A percentile compares a stretch with the other conserved stretches of the same genome.
phyloP scores from a whole-genome alignment of 2,329 filamentous ascomycete genomes.

The Hypoxylon sp. region DNA sequence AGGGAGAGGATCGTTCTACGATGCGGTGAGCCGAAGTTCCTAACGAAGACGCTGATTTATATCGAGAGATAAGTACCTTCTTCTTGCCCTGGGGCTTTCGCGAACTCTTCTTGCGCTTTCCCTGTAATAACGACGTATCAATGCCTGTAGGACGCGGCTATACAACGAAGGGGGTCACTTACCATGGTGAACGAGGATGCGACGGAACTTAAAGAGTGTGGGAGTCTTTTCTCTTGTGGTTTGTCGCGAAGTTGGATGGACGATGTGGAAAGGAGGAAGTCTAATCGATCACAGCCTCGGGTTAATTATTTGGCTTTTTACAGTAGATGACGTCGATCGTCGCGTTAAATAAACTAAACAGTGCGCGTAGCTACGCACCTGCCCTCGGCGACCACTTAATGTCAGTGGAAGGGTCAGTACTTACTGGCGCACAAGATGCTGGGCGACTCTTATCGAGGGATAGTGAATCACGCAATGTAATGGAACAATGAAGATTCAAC shows the following conservation, averaged over 20 bases:
- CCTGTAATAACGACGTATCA: constrained; percentile 61
- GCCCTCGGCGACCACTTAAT: neutral
- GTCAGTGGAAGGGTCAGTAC: neutral
- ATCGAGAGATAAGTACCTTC: constrained; percentile 71
- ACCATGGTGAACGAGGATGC: constrained; percentile 45
- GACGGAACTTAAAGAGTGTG: neutral
- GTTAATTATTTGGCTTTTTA: constrained; percentile 22
- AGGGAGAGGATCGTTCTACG: constrained; percentile 77
- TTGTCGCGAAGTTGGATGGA: constrained; percentile 6
- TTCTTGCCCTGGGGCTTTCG: constrained; percentile 85
- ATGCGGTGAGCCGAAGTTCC: constrained; percentile 34
- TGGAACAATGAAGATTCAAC: constrained; percentile 1
- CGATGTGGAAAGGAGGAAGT: constrained; percentile 1
- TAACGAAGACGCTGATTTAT: constrained; percentile 1
- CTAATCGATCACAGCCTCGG: constrained; percentile 8
- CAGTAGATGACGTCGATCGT: constrained; percentile 30
- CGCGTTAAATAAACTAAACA: constrained; percentile 11
- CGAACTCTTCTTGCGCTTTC: constrained; percentile 95
- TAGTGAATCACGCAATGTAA: neutral
- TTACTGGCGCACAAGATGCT: neutral
- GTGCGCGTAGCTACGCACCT: constrained; percentile 7
- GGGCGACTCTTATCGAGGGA: neutral
- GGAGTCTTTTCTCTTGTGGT: neutral
- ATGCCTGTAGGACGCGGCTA: neutral
- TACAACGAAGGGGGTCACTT: constrained; percentile 8